Evolutionary conservation across 495 filamentous ascomycete genomes (phyloP).

Genomic region (Aspergillus kassunensis): DNA sequence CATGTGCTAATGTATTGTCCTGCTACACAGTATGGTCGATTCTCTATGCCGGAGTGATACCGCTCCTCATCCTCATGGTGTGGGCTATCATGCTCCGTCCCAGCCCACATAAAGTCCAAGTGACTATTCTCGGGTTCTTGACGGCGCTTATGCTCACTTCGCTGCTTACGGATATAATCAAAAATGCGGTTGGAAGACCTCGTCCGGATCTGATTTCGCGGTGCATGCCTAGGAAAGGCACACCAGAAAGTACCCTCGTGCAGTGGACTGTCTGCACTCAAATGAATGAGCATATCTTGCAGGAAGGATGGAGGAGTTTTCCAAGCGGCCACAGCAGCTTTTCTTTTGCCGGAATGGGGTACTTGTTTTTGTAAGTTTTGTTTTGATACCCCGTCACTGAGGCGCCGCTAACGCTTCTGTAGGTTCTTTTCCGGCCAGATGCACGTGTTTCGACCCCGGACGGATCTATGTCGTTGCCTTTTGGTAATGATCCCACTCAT

Average conservation of each 20-base stretch:
- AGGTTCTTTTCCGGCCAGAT: constrained; percentile 75
- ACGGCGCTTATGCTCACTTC: constrained; percentile 73
- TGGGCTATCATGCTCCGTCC: constrained; percentile 61
- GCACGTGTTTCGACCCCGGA: constrained; percentile 69
- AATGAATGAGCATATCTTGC: constrained; percentile 66
- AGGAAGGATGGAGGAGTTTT: constrained; percentile 93
- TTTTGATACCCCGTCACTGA: background rate
- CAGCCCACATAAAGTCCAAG: constrained; percentile 75
- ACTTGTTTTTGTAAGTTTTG: constrained; percentile 56
- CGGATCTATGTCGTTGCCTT: constrained; percentile 64
- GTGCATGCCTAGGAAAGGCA: constrained; percentile 69
- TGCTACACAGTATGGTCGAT: constrained; percentile 60
- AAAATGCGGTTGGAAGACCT: constrained; percentile 86
- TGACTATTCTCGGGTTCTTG: constrained; percentile 73
- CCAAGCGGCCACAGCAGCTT: constrained; percentile 87
- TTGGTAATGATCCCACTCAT: constrained; percentile 60
- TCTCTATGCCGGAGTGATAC: constrained; percentile 68
- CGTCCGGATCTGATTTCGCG: constrained; percentile 85
- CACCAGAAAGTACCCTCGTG: constrained; percentile 64
- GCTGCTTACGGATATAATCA: constrained; percentile 86
- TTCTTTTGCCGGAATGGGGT: constrained; percentile 81
- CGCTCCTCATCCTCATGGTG: constrained; percentile 58
- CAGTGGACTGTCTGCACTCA: constrained; percentile 77
- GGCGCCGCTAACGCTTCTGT: background rate
- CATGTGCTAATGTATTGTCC: background rate